Evolutionary conservation across 75 land plant genomes (phyloP), one percentile per base, ranked within the genome.

Genomic region (Pseudotsuga menziesii): DNA sequence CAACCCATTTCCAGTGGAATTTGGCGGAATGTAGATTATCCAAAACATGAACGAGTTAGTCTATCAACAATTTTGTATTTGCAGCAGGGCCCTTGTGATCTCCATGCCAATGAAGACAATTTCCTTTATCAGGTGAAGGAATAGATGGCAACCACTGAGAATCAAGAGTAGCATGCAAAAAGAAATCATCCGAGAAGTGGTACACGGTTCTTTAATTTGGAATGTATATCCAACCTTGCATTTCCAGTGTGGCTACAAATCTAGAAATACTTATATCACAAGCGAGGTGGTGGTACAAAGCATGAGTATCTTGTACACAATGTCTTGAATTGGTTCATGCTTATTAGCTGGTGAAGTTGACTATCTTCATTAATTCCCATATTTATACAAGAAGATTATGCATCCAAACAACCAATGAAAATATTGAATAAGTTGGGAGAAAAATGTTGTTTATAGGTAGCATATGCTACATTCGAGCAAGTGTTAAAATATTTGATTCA

Each of bases 1-100:
- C 99, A 61, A 96, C 85, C 99, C 99, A 96, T 76, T 96, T 97
- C 99, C 97, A 96, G 80, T 96, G 99, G 77, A 93, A 90, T 66
- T 88, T 96, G 57, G 97, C 99, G 27, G 97, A 94, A 59, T 96
- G 99, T 73, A 96, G 60, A 20, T 91, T 84, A 81, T 96, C 94
- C 84, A 96, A 66, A 60, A 90, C 88, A 79, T 89, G 84, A 13
- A 92, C 88, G 83, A 94, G 78, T 77, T 88, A 87, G 22, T 88
- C 82, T 60, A 74, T 29, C 64, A 83, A 82, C 70, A 82, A 85
- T 59, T 67, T n/a, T 26, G 83, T 86, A 70, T 76, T 79, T 76
- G 86, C 88, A 29, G 69, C 29, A 11, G 22, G 72, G 2, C 25
- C 22, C 63, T 83, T 82, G 44, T 62, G 26, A 8, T 91, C 88